Evolutionary conservation across 495 filamentous ascomycete genomes (phyloP).

Genomic region (Daldinia loculata): DNA sequence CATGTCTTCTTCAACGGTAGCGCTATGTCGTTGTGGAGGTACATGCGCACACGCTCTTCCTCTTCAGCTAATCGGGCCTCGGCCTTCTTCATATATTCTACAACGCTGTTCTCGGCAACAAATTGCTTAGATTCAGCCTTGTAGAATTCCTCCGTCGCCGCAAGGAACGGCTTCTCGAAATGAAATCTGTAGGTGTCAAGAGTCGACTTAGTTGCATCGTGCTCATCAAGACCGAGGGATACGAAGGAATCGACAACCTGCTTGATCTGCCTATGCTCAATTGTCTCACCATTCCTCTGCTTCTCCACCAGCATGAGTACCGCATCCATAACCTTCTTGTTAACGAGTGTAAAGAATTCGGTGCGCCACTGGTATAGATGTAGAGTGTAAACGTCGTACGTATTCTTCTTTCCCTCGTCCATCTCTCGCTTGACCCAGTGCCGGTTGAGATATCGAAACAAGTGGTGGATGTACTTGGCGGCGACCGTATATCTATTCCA

Average conservation of each 20-base stretch:
- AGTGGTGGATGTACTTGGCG: slow-evolving; percentile 94
- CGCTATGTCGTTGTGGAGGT: slow-evolving; percentile 89
- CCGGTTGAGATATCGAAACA: slow-evolving; percentile 96
- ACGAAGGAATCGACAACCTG: slow-evolving; percentile 97
- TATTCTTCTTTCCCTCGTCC: slow-evolving; percentile 98
- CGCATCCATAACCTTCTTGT: slow-evolving; percentile 90
- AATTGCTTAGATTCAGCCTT: slow-evolving; percentile 92
- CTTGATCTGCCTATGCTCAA: slow-evolving; percentile 96
- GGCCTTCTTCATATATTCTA: slow-evolving; percentile 99
- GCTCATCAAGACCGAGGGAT: slow-evolving; percentile 91
- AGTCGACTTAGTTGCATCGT: slow-evolving; percentile 90
- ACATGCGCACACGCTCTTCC: slow-evolving; percentile 91
- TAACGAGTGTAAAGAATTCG: slow-evolving; percentile 85
- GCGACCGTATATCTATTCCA: slow-evolving; percentile 96
- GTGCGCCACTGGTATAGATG: slow-evolving; percentile 95
- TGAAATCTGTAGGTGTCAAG: slow-evolving; percentile 91
- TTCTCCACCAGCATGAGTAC: slow-evolving; percentile 97
- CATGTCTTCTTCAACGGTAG: slow-evolving; percentile 84
- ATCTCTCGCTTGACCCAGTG: slow-evolving; percentile 99
- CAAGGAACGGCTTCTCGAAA: slow-evolving; percentile 93
- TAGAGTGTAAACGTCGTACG: slow-evolving; percentile 97
- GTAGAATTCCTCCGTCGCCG: slow-evolving; percentile 85
- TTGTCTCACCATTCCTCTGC: slow-evolving; percentile 96
- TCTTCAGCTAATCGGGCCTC: slow-evolving; percentile 92
- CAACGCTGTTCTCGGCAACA: slow-evolving; percentile 94